phyloP scores from a whole-genome alignment of 2,329 filamentous ascomycete genomes.

The Ciborinia camelliae region DNA sequence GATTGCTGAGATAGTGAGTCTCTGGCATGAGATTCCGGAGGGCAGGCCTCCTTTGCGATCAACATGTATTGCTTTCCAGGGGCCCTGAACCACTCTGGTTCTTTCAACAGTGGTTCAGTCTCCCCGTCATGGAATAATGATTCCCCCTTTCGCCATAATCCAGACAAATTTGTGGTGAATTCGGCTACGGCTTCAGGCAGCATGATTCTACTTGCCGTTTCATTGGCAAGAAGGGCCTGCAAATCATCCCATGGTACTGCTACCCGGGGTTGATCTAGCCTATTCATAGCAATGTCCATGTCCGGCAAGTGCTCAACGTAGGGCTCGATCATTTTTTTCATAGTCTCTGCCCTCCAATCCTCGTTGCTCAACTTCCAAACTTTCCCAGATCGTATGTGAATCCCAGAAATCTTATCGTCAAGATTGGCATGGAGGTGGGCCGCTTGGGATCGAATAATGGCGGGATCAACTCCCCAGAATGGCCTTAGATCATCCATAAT shows the following conservation, averaged over 20 bases:
- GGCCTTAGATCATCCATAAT: constrained; percentile 61
- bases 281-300: constrained; percentile 65
- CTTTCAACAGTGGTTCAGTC: constrained; percentile 21
- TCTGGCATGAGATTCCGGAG: constrained; percentile 51
- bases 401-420: constrained; percentile 28
- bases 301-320: constrained; percentile 56
- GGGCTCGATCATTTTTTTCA: constrained; percentile 38
- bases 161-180: constrained; percentile 44
- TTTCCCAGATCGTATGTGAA: constrained; percentile 36
- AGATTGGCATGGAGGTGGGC: constrained; percentile 38
- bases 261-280: constrained; percentile 61
- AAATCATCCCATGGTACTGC: constrained; percentile 58
- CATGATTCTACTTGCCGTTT: constrained; percentile 45
- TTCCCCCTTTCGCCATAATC: constrained; percentile 28
- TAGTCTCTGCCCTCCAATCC: constrained; percentile 43
- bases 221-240: constrained; percentile 48
- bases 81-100: constrained; percentile 33
- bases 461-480: constrained; percentile 50
- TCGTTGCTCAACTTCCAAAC: constrained; percentile 38
- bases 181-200: constrained; percentile 43
- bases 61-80: constrained; percentile 56
- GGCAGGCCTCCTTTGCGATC: constrained; percentile 54
- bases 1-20: constrained; percentile 37
- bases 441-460: constrained; percentile 42
- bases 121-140: constrained; percentile 27